Evolutionary conservation across 2,329 filamentous ascomycete genomes (phyloP), one percentile per base, ranked within the genome.

Genomic region (Claviceps sp.): DNA sequence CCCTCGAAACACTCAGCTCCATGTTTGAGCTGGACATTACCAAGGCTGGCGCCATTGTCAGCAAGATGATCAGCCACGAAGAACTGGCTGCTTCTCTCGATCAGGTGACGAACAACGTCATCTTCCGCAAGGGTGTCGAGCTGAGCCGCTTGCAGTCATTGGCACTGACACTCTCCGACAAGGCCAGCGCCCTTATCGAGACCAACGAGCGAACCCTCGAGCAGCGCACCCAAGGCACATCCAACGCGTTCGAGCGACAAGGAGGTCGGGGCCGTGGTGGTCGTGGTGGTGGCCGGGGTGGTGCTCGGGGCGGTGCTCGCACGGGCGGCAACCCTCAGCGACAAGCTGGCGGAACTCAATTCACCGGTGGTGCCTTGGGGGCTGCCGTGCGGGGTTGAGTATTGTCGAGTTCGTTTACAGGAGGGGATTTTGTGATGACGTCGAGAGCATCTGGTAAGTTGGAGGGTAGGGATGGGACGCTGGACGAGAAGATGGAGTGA

Each of bases 61-160:
- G 88, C 78, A 95, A 95, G 77, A 98, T 98, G 93, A 97, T 98
- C 69, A 95, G 89, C 63, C 93, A 98, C 75, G 93, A 98, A 72
- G 93, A 98, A 71, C 83, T 98, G 48, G 88, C 87, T 9, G 93
- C 93, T 44, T 94, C 93, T 39, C 82, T 98, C 29, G 94, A 98
- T 75, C 93, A 98, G 73, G 91, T 98, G 71, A 96, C 94, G 63
- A 84, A 86, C 60, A 94, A 88, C 49, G 88, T 98, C 71, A 93
- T 97, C 73, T 98, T 98, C 87, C 86, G 93, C 71, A 97, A 98
- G 83, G 94, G 93, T 54, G 93, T 98, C 56, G 94, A 98, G 77
- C 82, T 98, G 58, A 95, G 88, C 64, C 83, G 94, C 61, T 81
- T 98, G 58, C 93, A 98, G 74, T 95, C 88, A 68, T 78, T 98